Conservation (phyloP, 495 filamentous ascomycete species). For the Rusavskia elegans region DNA sequence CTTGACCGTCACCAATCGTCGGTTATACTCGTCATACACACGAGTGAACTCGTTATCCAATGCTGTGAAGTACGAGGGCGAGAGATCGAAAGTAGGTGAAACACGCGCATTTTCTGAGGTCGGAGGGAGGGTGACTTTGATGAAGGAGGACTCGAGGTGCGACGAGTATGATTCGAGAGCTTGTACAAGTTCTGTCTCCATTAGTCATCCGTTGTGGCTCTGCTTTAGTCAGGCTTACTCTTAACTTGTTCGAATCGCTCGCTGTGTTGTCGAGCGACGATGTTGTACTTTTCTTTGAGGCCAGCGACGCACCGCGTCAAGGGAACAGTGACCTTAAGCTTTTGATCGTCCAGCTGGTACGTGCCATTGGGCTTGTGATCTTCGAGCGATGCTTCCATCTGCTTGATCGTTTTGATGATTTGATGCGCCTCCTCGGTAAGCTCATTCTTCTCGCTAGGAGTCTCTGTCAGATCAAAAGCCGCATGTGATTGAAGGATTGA, state of each 20-base stretch:
- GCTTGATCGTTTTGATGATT: conserved; percentile 68
- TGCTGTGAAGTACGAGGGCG: conserved; percentile 67
- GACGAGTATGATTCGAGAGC: conserved; percentile 90
- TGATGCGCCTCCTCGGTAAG: conserved; percentile 75
- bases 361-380: conserved; percentile 48
- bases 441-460: conserved; percentile 64
- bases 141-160: conserved; percentile 75
- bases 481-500: background rate
- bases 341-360: conserved; percentile 44
- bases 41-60: conserved; percentile 82
- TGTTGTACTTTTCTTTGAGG: conserved; percentile 72
- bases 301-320: conserved; percentile 58
- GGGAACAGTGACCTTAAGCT: conserved; percentile 62
- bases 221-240: conserved; percentile 40
- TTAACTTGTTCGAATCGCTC: conserved; percentile 90
- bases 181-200: conserved; percentile 60
- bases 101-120: conserved; percentile 58
- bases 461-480: conserved; percentile 7
- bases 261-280: conserved; percentile 62
- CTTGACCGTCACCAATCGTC: conserved; percentile 60
- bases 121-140: conserved; percentile 68
- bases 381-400: conserved; percentile 85
- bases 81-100: conserved; percentile 72
- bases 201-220: conserved; percentile 18
- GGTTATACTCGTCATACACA: conserved; percentile 88